Evolutionary conservation across 345 rosid species (phyloP), one percentile per base, ranked within the genome.

Genomic region (Acer campestre): DNA sequence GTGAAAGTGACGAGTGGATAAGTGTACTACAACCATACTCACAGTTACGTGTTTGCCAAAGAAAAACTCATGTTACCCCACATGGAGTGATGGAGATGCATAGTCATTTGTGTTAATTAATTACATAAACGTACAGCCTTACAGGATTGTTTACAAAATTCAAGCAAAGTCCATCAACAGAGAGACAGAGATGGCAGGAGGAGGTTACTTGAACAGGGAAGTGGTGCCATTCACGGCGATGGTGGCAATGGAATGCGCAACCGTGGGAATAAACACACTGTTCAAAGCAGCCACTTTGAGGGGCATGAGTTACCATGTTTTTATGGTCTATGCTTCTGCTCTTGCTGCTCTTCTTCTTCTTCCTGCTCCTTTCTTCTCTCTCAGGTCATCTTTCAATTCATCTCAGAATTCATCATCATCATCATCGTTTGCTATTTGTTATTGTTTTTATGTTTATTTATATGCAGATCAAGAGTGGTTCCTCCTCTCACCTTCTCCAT

Each of bases 271-370:
- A 51, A 92, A 96, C 86, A 96, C 97, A 16, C 90, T 96, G 3
- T 29, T 2, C 86, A 92, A 93, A 74, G 94, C 97, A 73, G 99
- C 99, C 2, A 91, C 97, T 46, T 48, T 84, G 61, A 70, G 78
- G 76, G 99, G 99, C 74, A 90, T 95, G 98, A 93, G 78, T 75
- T 84, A 89, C 73, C 92, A 91, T 79, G 90, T 88, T 72, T 95
- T 92, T 62, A 40, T 95, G 59, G 94, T 91, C 68, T 95, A 93
- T 79, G 86, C 91, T 73, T 92, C 90, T 73, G 94, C 83, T 62
- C 72, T 93, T 27, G 98, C 98, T 81, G 94, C 98, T 81, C 88
- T 95, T 73, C 83, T 86, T 78, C 99, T 93, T 40, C 90, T 95
- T 38, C 99, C 99, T 81, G 85, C 96, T 61, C 89, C 89, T 27